phyloP scores from a whole-genome alignment of 257 asterid species.

The Avicennia marina region DNA sequence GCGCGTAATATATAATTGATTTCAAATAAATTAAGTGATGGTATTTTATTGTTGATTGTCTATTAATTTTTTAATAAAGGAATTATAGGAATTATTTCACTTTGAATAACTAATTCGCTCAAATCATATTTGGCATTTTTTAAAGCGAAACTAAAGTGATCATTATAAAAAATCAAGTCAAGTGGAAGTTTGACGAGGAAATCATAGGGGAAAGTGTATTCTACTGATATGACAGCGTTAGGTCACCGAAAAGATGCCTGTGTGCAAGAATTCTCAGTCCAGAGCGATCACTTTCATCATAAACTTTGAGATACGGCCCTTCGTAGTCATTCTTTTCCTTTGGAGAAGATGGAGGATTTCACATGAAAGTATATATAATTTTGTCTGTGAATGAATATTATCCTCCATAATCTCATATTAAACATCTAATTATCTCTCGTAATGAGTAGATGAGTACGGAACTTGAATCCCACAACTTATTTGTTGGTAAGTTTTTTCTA shows the following conservation, averaged over 20 bases:
- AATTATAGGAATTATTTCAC: no score
- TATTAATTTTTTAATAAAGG: no score
- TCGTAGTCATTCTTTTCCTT: conserved; percentile 28
- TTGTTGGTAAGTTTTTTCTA: not conserved
- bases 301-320: not conserved
- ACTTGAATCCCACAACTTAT: not conserved
- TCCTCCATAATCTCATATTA: not conserved
- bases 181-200: no score
- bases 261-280: conserved; percentile 21
- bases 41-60: no score
- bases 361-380: conserved; percentile 9
- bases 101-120: no score
- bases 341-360: conserved; percentile 28
- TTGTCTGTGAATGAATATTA: not conserved
- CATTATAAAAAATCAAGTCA: no score
- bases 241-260: conserved; percentile 31
- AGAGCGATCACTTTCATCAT: conserved; percentile 5
- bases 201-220: no score
- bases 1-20: no score
- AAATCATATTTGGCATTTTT: no score
- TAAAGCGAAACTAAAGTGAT: no score
- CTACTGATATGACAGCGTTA: conserved; percentile 30
- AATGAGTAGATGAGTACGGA: conserved; percentile 10
- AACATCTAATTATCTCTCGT: not conserved
- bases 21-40: no score